These are phyloP conservation scores for Candida tunisiensis DNA, from an alignment of 1,139 yeast genomes.

Conservation along the genomic window DNA sequence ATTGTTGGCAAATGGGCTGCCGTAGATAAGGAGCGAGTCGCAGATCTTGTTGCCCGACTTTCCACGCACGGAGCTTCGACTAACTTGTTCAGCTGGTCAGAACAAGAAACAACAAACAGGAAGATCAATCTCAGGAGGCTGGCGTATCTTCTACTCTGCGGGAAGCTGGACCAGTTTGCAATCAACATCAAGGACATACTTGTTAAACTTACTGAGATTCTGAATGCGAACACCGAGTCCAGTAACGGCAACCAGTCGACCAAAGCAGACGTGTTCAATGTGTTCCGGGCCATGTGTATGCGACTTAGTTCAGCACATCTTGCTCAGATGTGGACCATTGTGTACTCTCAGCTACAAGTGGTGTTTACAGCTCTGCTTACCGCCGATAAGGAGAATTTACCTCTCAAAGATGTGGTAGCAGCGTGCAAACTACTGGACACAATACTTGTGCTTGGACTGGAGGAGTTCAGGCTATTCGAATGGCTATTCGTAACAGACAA, in stretches of 20 bases:
- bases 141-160: constrained; percentile 42
- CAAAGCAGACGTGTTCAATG: constrained; percentile 22
- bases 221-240: constrained; percentile 28
- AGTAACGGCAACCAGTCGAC: constrained; percentile 5
- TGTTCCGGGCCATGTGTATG: constrained; percentile 37
- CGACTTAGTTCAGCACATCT: neutral
- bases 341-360: neutral
- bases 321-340: neutral
- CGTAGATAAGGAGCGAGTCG: constrained; percentile 40
- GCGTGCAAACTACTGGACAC: constrained; percentile 71
- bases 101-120: constrained; percentile 38
- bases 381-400: neutral
- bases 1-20: constrained; percentile 40
- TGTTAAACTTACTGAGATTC: too few species aligned
- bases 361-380: neutral
- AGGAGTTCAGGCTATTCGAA: constrained; percentile 63
- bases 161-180: constrained; percentile 41
- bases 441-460: constrained; percentile 45
- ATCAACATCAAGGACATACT: constrained; percentile 32
- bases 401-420: neutral
- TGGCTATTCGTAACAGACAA: constrained; percentile 76
- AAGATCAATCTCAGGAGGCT: constrained; percentile 41
- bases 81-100: constrained; percentile 57
- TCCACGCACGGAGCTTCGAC: constrained; percentile 34
- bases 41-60: constrained; percentile 33